Evolutionary conservation across 2,329 filamentous ascomycete genomes (phyloP).

Genomic region (Fusarium sublunatum): DNA sequence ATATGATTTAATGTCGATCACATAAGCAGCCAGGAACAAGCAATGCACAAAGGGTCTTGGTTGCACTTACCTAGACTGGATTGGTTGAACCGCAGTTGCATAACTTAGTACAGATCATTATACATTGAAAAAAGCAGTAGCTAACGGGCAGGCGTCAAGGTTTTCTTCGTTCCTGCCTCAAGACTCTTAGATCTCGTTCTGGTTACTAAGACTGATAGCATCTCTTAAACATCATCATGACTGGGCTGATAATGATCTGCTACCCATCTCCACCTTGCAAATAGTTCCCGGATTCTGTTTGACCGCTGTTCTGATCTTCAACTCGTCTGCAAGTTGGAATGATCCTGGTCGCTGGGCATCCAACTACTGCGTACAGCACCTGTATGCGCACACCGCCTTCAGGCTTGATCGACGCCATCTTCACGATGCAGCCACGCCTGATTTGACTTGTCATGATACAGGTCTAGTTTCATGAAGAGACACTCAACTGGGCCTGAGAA

Average conservation of each 20-base stretch:
- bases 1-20: slow-evolving; percentile 1
- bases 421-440: slow-evolving; percentile 14
- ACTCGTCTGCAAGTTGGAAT: slow-evolving; percentile 24
- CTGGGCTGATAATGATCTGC: not conserved
- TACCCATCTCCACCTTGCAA: slow-evolving; percentile 1
- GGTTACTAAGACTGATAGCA: too few species aligned
- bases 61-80: slow-evolving; percentile 4
- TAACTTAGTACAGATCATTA: not conserved
- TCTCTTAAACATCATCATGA: too few species aligned
- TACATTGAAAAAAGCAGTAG: slow-evolving; percentile 15
- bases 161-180: slow-evolving; percentile 21
- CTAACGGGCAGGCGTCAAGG: slow-evolving; percentile 17
- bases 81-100: slow-evolving; percentile 6
- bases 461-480: slow-evolving; percentile 18
- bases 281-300: slow-evolving; percentile 3
- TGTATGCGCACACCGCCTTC: slow-evolving; percentile 33
- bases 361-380: slow-evolving; percentile 3
- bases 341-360: slow-evolving; percentile 25
- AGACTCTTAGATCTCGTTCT: not conserved
- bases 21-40: not conserved
- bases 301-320: slow-evolving; percentile 33
- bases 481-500: slow-evolving; percentile 4
- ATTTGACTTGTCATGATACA: slow-evolving; percentile 32
- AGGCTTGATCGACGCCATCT: slow-evolving; percentile 25
- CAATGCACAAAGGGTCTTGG: slow-evolving; percentile 21